Percentiles rank a stretch among this genome's conserved stretches.
Evolutionary conservation across 768 basidiomycete genomes (phyloP).

Genomic region (Dendrothele bispora): DNA sequence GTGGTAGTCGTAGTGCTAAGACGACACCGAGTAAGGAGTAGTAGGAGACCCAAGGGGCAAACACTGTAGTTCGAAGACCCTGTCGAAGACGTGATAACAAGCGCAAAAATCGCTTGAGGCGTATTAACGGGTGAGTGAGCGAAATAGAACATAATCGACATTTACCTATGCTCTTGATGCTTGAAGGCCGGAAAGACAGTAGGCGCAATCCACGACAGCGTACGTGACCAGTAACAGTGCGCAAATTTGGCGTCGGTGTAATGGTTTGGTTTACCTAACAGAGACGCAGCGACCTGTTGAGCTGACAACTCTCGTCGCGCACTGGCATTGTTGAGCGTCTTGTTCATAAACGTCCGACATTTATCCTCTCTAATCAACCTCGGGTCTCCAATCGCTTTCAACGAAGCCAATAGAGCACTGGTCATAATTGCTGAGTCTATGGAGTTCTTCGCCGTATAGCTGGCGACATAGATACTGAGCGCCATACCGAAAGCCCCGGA

Average conservation of each 20-base stretch:
- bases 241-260: background rate
- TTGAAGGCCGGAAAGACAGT: too few species aligned
- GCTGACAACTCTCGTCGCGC: background rate
- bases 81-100: too few species aligned
- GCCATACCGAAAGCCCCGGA: slow-evolving; percentile 6
- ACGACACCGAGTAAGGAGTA: too few species aligned
- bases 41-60: too few species aligned
- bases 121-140: too few species aligned
- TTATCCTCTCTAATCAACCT: background rate
- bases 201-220: background rate
- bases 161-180: too few species aligned
- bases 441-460: slow-evolving; percentile 1
- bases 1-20: too few species aligned
- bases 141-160: too few species aligned
- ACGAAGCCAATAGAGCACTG: background rate
- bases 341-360: background rate
- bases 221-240: background rate
- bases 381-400: background rate
- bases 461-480: slow-evolving; percentile 2
- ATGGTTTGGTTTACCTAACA: background rate
- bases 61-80: too few species aligned
- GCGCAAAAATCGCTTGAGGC: too few species aligned
- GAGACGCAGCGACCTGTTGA: background rate
- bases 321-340: background rate
- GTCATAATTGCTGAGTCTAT: background rate